Conservation (phyloP, 345 rosid species). For the Abelmoschus esculentus region DNA sequence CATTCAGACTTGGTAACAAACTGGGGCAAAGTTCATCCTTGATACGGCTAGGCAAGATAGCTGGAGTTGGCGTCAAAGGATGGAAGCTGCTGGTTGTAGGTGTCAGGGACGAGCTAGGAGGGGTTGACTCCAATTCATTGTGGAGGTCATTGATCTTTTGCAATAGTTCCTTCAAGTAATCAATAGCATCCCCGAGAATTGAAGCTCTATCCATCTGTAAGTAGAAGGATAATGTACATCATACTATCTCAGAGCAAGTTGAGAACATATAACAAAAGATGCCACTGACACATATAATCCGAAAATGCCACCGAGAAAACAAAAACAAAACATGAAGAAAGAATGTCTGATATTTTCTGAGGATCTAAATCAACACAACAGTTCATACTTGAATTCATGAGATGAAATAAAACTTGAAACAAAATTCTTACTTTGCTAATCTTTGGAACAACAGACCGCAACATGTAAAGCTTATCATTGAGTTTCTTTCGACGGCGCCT, state of each 20-base stretch:
- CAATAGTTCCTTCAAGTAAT: conserved; percentile 85
- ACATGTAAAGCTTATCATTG: conserved; percentile 53
- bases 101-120: conserved; percentile 42
- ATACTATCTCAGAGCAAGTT: conserved; percentile 21
- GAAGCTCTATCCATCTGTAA: conserved; percentile 95
- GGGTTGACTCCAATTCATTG: conserved; percentile 66
- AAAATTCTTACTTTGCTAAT: conserved; percentile 47
- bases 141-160: conserved; percentile 91
- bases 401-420: conserved; percentile 4
- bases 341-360: conserved; percentile 1
- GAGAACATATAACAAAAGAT: conserved; percentile 13
- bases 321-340: not conserved
- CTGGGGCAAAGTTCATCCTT: conserved; percentile 75
- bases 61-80: conserved; percentile 78
- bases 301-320: not conserved
- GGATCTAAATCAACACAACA: conserved; percentile 5
- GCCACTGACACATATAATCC: conserved; percentile 7
- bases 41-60: conserved; percentile 56
- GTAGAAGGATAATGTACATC: not conserved
- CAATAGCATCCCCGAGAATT: conserved; percentile 95
- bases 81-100: conserved; percentile 50
- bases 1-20: conserved; percentile 69
- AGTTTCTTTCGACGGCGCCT: conserved; percentile 47
- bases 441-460: conserved; percentile 55
- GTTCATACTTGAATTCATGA: conserved; percentile 19